Conservation (phyloP, 1,284 basidiomycete species). For the Porodaedalea pini region DNA sequence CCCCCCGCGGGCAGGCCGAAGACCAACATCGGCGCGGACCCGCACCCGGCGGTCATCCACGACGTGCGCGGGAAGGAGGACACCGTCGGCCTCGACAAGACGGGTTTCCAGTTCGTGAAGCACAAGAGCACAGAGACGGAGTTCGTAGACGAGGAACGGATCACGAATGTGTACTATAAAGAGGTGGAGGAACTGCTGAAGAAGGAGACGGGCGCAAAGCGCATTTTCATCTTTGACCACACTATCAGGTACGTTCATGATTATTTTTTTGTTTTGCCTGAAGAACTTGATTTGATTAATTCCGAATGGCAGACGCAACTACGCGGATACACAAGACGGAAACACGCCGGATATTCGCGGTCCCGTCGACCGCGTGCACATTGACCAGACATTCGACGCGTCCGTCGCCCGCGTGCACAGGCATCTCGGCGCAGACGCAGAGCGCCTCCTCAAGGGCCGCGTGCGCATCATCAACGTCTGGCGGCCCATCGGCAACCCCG, state of each 20-base stretch:
- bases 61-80: slow-evolving; percentile 18
- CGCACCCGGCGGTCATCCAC: slow-evolving; percentile 15
- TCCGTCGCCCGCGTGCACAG: slow-evolving; percentile 48
- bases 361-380: slow-evolving; percentile 37
- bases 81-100: slow-evolving; percentile 23
- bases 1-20: slow-evolving; percentile 14
- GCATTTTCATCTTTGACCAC: slow-evolving; percentile 30
- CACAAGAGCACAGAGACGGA: slow-evolving; percentile 11
- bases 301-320: background rate
- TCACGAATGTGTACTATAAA: slow-evolving; percentile 26
- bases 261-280: slow-evolving; percentile 1
- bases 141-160: slow-evolving; percentile 24
- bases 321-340: background rate
- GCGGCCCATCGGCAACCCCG: slow-evolving; percentile 46
- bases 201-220: slow-evolving; percentile 27
- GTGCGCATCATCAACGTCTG: slow-evolving; percentile 56
- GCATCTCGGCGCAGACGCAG: slow-evolving; percentile 47
- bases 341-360: background rate
- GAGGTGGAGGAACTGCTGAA: slow-evolving; percentile 30
- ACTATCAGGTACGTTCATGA: slow-evolving; percentile 25
- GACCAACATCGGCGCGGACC: slow-evolving; percentile 12
- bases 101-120: slow-evolving; percentile 21
- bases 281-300: slow-evolving; percentile 13
- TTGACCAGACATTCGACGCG: slow-evolving; percentile 54
- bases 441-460: slow-evolving; percentile 44